Evolutionary conservation across 2,329 filamentous ascomycete species (phyloP).

Genomic region (Colletotrichum sp.): DNA sequence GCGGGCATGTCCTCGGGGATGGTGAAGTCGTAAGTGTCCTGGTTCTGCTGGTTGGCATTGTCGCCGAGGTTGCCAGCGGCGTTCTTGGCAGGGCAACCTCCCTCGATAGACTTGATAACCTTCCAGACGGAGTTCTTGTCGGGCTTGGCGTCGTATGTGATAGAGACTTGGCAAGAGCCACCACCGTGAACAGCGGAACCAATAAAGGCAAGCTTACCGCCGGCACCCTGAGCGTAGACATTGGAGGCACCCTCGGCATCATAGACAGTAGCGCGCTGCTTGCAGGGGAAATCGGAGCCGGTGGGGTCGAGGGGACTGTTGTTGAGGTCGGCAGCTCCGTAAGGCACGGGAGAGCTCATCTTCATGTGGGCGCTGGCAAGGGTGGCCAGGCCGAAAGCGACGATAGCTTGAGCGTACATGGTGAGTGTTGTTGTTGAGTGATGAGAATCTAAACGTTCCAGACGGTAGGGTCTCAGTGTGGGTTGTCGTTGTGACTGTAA

Average conservation of each 20-base stretch:
- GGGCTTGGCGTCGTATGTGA: constrained; percentile 79
- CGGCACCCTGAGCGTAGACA: constrained; percentile 66
- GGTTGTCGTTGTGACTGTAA: constrained; percentile 19
- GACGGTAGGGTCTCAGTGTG: constrained; percentile 34
- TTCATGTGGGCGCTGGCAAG: constrained; percentile 76
- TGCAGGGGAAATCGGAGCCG: constrained; percentile 84
- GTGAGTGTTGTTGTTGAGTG: constrained; percentile 42
- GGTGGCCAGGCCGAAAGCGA: constrained; percentile 61
- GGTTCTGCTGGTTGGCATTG: constrained; percentile 45
- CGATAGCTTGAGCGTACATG: constrained; percentile 56
- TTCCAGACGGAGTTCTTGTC: constrained; percentile 76
- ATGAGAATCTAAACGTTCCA: constrained; percentile 41
- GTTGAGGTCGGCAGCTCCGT: constrained; percentile 40
- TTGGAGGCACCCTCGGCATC: constrained; percentile 56
- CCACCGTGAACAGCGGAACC: constrained; percentile 86
- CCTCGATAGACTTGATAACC: constrained; percentile 87
- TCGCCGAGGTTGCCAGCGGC: constrained; percentile 61
- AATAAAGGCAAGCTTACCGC: constrained; percentile 65
- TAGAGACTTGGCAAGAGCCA: constrained; percentile 87
- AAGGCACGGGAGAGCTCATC: constrained; percentile 73
- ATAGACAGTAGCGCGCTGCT: constrained; percentile 57
- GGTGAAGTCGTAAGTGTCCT: constrained; percentile 69
- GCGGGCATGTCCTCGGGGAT: constrained; percentile 75
- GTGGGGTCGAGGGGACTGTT: constrained; percentile 68
- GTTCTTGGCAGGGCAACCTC: constrained; percentile 76